A percentile compares a stretch with the other conserved stretches of the same genome.
These are phyloP conservation scores for Tolypocladium guangdongense DNA, from an alignment of 2,329 filamentous ascomycete species.

Conservation along the genomic window DNA sequence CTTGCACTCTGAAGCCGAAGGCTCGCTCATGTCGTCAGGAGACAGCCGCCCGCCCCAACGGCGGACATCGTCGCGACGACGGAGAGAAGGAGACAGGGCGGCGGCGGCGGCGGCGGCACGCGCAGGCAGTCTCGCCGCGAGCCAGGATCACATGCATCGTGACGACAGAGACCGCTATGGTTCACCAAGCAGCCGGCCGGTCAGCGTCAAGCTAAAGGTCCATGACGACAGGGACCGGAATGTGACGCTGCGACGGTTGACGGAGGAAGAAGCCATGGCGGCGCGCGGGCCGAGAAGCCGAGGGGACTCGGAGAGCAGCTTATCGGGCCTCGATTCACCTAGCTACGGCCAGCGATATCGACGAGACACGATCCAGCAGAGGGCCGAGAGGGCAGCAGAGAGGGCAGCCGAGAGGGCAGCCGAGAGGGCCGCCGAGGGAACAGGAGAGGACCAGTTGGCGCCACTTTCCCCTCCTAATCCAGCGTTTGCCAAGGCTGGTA, in stretches of 20 bases:
- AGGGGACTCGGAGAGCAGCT: slow-evolving; percentile 41
- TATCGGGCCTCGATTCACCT: slow-evolving; percentile 45
- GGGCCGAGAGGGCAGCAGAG: not conserved
- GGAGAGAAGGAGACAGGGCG: slow-evolving; percentile 32
- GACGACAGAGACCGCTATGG: slow-evolving; percentile 26
- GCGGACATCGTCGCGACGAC: slow-evolving; percentile 34
- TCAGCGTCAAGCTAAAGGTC: slow-evolving; percentile 49
- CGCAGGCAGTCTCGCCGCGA: slow-evolving; percentile 34
- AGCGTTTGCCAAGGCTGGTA: slow-evolving; percentile 40
- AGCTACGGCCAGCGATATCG: slow-evolving; percentile 37
- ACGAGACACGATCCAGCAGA: slow-evolving; percentile 34
- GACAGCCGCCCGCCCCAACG: slow-evolving; percentile 25
- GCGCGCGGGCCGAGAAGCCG: slow-evolving; percentile 28
- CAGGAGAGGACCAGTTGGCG: slow-evolving; percentile 26
- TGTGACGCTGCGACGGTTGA: slow-evolving; percentile 49
- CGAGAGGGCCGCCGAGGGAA: slow-evolving; percentile 35
- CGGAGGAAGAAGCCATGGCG: slow-evolving; percentile 45
- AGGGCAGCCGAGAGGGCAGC: slow-evolving; percentile 20
- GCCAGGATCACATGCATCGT: slow-evolving; percentile 27
- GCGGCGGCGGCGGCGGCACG: slow-evolving; percentile 36
- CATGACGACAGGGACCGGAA: slow-evolving; percentile 50
- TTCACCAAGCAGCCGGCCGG: slow-evolving; percentile 32
- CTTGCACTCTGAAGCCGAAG: slow-evolving; percentile 18
- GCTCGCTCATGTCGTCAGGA: slow-evolving; percentile 17
- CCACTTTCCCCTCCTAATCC: slow-evolving; percentile 45